Conservation (phyloP, 1,284 basidiomycete species). For the Leccinum huronense region DNA sequence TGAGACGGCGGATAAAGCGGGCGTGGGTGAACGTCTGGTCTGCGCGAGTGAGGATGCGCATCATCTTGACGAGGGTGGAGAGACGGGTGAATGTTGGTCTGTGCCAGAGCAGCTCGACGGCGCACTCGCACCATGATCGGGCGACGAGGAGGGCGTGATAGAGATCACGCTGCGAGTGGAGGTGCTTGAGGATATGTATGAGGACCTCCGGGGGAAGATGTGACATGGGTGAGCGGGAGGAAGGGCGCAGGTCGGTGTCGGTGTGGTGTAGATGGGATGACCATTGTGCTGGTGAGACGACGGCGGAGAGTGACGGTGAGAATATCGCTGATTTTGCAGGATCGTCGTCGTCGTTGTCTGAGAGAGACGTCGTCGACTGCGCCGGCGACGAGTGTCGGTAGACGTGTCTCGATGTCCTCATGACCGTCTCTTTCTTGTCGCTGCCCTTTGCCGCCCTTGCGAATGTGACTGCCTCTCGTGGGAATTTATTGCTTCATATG, state of each 20-base stretch:
- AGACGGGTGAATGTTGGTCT: conserved; percentile 78
- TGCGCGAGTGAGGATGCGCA: conserved; percentile 57
- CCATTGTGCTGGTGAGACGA: conserved; percentile 66
- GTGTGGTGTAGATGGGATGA: conserved; percentile 41
- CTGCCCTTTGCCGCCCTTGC: neutral
- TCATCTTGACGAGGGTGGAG: conserved; percentile 76
- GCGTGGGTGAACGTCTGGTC: conserved; percentile 86
- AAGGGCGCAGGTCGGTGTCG: conserved; percentile 23
- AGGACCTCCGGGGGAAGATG: conserved; percentile 87
- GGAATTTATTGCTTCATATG: conserved; percentile 29
- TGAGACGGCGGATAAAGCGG: conserved; percentile 86
- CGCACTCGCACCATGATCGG: conserved; percentile 92
- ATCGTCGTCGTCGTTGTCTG: conserved; percentile 69
- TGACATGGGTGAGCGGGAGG: conserved; percentile 48
- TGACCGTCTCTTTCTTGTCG: conserved; percentile 9
- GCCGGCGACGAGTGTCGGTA: conserved; percentile 61
- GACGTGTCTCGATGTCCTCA: conserved; percentile 39
- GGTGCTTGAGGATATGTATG: conserved; percentile 87
- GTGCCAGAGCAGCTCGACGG: conserved; percentile 95
- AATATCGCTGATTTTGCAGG: conserved; percentile 52
- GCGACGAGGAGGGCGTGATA: conserved; percentile 80
- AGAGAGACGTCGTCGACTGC: conserved; percentile 51
- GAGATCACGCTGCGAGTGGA: conserved; percentile 75
- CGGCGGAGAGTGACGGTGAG: conserved; percentile 40
- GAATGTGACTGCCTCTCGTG: conserved; percentile 15